Conservation (phyloP, 202 grass and related monocot genomes). For the Panicum hallii region DNA sequence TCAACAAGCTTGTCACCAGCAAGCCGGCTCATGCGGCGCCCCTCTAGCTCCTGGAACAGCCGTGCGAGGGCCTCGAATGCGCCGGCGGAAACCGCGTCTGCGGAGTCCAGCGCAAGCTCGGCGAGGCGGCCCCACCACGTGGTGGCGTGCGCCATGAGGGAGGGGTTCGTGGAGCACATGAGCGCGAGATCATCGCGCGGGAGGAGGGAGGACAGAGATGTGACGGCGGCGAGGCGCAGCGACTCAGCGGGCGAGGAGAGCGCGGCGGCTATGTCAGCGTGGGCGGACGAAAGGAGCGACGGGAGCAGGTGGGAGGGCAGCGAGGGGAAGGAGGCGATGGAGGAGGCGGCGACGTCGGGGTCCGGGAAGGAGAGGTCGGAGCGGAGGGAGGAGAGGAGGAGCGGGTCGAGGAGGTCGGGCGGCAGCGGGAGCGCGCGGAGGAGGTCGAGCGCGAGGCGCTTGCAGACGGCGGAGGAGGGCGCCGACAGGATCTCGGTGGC, state of each 20-base stretch:
- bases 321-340: constrained; percentile 82
- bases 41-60: constrained; percentile 96
- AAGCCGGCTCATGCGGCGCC: constrained; percentile 86
- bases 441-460: constrained; percentile 92
- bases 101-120: constrained; percentile 69
- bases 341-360: constrained; percentile 86
- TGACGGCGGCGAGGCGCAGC: constrained; percentile 80
- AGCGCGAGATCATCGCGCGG: constrained; percentile 91
- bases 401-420: constrained; percentile 91
- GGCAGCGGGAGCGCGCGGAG: constrained; percentile 84
- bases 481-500: constrained; percentile 84
- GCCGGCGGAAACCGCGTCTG: constrained; percentile 68
- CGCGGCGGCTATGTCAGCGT: constrained; percentile 68
- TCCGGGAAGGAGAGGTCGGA: constrained; percentile 91
- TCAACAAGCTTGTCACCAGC: constrained; percentile 98
- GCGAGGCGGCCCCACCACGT: constrained; percentile 85
- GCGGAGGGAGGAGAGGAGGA: constrained; percentile 76
- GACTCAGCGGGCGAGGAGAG: constrained; percentile 75
- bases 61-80: constrained; percentile 83
- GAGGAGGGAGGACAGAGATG: constrained; percentile 82
- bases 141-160: constrained; percentile 83
- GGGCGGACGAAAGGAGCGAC: constrained; percentile 77
- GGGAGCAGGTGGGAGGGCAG: constrained; percentile 86
- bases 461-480: constrained; percentile 83
- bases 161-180: constrained; percentile 77